phyloP scores from a whole-genome alignment of 1,284 basidiomycete genomes.

The Boletus austroedulis region DNA sequence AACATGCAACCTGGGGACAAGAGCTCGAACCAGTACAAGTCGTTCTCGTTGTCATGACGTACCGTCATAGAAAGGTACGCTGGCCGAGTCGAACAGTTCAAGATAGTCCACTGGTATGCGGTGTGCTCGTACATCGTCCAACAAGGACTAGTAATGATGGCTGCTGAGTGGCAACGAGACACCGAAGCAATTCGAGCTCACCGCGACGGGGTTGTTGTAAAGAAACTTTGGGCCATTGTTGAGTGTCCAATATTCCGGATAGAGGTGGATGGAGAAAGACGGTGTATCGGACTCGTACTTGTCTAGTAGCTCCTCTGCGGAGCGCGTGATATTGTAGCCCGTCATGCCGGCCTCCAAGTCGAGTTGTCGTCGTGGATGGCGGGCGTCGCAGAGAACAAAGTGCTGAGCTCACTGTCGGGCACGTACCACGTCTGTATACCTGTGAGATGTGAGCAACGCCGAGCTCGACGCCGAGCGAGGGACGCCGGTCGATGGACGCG shows the following conservation, averaged over 20 bases:
- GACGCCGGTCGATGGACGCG: conserved; percentile 18
- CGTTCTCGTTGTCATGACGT: conserved; percentile 4
- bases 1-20: conserved; percentile 65
- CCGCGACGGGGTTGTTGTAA: conserved; percentile 74
- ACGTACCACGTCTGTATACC: not conserved
- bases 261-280: conserved; percentile 72
- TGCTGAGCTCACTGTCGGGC: not conserved
- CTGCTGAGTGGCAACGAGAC: conserved; percentile 5
- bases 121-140: conserved; percentile 75
- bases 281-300: conserved; percentile 54
- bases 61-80: conserved; percentile 80
- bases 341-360: conserved; percentile 44
- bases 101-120: conserved; percentile 80
- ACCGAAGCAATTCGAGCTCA: conserved; percentile 33
- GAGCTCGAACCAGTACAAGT: conserved; percentile 1
- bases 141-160: conserved; percentile 50
- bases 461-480: conserved; percentile 1
- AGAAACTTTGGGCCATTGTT: conserved; percentile 75
- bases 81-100: conserved; percentile 66
- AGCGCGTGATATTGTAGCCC: conserved; percentile 68
- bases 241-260: conserved; percentile 74
- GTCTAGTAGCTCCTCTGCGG: conserved; percentile 55
- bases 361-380: conserved; percentile 11
- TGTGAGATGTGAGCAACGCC: not conserved
- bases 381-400: not conserved